A percentile compares a stretch with the other conserved stretches of the same genome.
These are phyloP conservation scores for Pseudonitzschia pungens DNA, from an alignment of 108 stramenopile species.

Conservation along the genomic window DNA sequence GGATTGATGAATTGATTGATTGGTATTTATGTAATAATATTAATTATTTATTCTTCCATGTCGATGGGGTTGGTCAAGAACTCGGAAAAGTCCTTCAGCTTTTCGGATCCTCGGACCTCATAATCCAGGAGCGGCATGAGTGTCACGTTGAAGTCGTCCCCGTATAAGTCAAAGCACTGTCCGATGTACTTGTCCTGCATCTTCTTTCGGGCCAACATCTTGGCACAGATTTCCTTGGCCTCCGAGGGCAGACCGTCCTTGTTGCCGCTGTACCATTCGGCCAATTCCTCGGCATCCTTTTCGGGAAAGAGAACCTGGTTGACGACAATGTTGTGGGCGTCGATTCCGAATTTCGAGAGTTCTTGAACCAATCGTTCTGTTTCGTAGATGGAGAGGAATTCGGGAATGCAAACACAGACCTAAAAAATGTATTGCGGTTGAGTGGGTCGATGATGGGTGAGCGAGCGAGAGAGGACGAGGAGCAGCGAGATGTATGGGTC, in stretches of 20 bases:
- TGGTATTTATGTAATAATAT: no score
- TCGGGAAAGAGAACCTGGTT: slow-evolving; percentile 99
- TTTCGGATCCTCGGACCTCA: slow-evolving; percentile 93
- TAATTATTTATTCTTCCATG: slow-evolving; percentile 63
- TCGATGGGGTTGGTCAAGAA: slow-evolving; percentile 88
- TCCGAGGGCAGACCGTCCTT: slow-evolving; percentile 83
- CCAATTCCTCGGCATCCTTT: slow-evolving; percentile 94
- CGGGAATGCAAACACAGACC: slow-evolving; percentile 98
- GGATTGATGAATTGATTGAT: no score
- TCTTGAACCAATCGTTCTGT: slow-evolving; percentile 99
- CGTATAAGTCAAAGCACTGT: slow-evolving; percentile 98
- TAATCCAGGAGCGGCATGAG: slow-evolving; percentile 97
- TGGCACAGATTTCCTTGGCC: slow-evolving; percentile 92
- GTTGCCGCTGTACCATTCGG: slow-evolving; percentile 88
- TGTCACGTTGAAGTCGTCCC: slow-evolving; percentile 97
- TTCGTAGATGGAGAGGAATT: slow-evolving; percentile 99
- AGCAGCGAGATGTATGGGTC: background rate
- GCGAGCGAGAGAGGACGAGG: background rate
- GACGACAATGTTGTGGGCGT: slow-evolving; percentile 98
- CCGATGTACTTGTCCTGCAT: slow-evolving; percentile 99
- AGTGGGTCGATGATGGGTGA: no score
- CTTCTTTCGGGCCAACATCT: slow-evolving; percentile 96
- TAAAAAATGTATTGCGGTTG: background rate
- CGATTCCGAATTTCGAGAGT: slow-evolving; percentile 97
- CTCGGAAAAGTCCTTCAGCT: slow-evolving; percentile 86